phyloP scores from a whole-genome alignment of 768 basidiomycete species.

The Rubroboletus pulcherrimus region DNA sequence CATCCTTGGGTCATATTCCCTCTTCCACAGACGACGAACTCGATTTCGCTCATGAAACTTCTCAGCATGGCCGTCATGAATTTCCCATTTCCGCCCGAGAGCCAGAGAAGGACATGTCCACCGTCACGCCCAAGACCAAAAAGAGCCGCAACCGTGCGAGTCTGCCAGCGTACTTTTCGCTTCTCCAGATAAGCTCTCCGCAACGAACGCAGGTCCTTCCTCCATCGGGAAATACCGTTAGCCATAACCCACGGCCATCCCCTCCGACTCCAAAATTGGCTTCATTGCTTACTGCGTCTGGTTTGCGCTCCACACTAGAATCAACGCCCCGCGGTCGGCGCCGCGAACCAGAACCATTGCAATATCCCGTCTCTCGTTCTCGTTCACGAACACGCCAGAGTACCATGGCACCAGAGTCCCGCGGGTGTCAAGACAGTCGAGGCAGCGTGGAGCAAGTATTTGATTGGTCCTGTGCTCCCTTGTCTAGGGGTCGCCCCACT shows the following conservation, averaged over 20 bases:
- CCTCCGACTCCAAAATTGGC: slow-evolving; percentile 59
- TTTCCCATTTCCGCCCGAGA: slow-evolving; percentile 28
- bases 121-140: slow-evolving; percentile 40
- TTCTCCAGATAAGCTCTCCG: slow-evolving; percentile 52
- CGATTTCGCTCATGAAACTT: slow-evolving; percentile 36
- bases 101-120: slow-evolving; percentile 24
- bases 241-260: slow-evolving; percentile 40
- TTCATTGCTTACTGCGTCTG: slow-evolving; percentile 31
- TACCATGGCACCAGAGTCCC: slow-evolving; percentile 7
- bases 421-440: slow-evolving; percentile 23
- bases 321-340: slow-evolving; percentile 54
- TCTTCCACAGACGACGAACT: slow-evolving; percentile 44
- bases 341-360: slow-evolving; percentile 36
- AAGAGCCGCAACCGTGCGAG: slow-evolving; percentile 64
- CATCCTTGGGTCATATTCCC: slow-evolving; percentile 29
- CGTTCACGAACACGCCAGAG: slow-evolving; percentile 34
- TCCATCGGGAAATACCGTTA: slow-evolving; percentile 44
- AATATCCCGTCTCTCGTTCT: slow-evolving; percentile 39
- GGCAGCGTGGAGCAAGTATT: slow-evolving; percentile 43
- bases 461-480: slow-evolving; percentile 44
- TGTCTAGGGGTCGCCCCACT: slow-evolving; percentile 43
- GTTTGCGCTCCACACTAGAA: slow-evolving; percentile 36
- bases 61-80: slow-evolving; percentile 28
- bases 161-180: slow-evolving; percentile 72
- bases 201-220: slow-evolving; percentile 37